Conservation (phyloP, 495 filamentous ascomycete species). For the Tuber umbilicatum region DNA sequence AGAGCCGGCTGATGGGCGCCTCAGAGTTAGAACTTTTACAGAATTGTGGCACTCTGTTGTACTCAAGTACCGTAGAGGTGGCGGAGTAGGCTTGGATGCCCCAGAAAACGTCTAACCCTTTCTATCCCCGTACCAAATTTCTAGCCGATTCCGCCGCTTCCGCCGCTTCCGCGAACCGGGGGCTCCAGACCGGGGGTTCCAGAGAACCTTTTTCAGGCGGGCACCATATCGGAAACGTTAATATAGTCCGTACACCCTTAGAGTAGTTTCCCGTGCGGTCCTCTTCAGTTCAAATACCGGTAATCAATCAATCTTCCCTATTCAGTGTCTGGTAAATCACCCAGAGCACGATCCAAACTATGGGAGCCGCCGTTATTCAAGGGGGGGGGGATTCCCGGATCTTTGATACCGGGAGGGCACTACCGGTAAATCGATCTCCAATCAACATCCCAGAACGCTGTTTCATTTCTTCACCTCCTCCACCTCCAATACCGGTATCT, state of each 20-base stretch:
- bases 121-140: neutral
- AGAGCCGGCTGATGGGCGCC: neutral
- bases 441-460: neutral
- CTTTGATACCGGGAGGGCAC: neutral
- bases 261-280: neutral
- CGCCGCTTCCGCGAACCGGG: neutral
- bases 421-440: neutral
- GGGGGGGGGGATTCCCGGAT: neutral
- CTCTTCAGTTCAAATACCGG: neutral
- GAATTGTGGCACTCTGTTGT: neutral
- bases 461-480: neutral
- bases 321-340: neutral
- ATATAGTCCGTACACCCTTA: neutral
- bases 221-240: neutral
- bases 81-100: neutral
- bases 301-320: neutral
- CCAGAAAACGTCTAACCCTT: neutral
- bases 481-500: neutral
- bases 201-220: neutral
- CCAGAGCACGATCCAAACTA: neutral
- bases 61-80: no score
- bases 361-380: neutral
- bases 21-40: neutral
- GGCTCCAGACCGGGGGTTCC: neutral
- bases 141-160: no score